Conservation (phyloP, 2,329 filamentous ascomycete species). For the Cladosporium sp. region DNA sequence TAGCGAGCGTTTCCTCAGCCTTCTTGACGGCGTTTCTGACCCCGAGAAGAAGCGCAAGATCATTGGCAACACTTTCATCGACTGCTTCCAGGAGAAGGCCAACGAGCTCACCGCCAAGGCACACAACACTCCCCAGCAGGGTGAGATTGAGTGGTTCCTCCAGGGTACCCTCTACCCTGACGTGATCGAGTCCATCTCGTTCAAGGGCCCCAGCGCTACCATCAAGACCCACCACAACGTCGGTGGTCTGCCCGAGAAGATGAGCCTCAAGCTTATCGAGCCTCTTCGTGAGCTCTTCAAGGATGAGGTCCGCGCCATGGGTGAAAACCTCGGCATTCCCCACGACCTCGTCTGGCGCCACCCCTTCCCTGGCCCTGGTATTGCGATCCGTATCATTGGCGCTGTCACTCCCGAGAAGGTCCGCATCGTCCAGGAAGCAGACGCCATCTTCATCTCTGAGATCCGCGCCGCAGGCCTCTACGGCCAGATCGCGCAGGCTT, state of each 20-base stretch:
- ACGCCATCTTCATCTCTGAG: constrained; percentile 72
- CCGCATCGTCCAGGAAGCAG: constrained; percentile 71
- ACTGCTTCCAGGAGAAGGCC: constrained; percentile 77
- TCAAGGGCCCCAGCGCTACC: constrained; percentile 65
- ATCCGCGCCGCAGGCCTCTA: constrained; percentile 70
- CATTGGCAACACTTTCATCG: constrained; percentile 76
- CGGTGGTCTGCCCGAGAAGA: constrained; percentile 60
- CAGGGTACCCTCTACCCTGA: constrained; percentile 82
- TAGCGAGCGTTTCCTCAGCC: constrained; percentile 67
- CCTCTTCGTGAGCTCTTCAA: constrained; percentile 78
- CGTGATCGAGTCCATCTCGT: constrained; percentile 66
- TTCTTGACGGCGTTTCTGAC: constrained; percentile 66
- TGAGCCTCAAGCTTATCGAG: constrained; percentile 68
- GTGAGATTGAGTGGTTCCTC: constrained; percentile 77
- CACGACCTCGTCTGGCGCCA: constrained; percentile 74
- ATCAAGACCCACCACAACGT: constrained; percentile 75
- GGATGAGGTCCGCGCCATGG: constrained; percentile 70
- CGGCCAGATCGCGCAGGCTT: constrained; percentile 65
- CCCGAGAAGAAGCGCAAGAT: constrained; percentile 90
- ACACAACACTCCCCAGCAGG: constrained; percentile 60
- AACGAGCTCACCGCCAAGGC: constrained; percentile 68
- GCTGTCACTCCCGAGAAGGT: constrained; percentile 78
- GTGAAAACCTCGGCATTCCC: constrained; percentile 64
- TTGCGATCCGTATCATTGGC: constrained; percentile 76
- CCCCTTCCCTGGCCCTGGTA: constrained; percentile 70